These are phyloP conservation scores for Claviceps sp. DNA, from an alignment of 2,329 filamentous ascomycete species.

Conservation along the genomic window DNA sequence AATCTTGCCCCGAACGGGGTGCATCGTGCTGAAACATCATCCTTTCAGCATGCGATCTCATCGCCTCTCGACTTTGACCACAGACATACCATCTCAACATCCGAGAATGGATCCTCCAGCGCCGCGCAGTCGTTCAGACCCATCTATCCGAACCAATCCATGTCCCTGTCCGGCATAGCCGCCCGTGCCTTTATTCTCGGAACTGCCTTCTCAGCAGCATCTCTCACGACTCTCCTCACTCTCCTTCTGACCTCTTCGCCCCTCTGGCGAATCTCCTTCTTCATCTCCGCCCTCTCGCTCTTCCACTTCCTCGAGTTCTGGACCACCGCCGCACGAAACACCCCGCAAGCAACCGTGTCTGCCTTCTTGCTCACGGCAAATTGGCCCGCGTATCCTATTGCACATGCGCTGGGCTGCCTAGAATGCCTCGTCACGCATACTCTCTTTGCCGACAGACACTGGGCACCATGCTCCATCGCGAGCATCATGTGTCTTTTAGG, in stretches of 20 bases:
- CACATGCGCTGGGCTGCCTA: conserved; percentile 59
- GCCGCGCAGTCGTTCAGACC: neutral
- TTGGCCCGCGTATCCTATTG: conserved; percentile 70
- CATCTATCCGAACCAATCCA: conserved; percentile 32
- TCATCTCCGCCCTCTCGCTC: conserved; percentile 52
- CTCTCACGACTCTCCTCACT: conserved; percentile 18
- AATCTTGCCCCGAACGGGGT: neutral
- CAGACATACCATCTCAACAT: neutral
- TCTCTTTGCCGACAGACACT: conserved; percentile 38
- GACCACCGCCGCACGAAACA: conserved; percentile 77
- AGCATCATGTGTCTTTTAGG: conserved; percentile 32
- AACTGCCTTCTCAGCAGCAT: conserved; percentile 24
- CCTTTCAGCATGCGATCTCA: neutral
- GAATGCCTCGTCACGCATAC: conserved; percentile 55
- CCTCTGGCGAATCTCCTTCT: conserved; percentile 52
- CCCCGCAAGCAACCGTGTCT: conserved; percentile 52
- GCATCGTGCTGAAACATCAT: neutral
- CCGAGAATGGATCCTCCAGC: neutral
- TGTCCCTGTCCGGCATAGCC: conserved; percentile 47
- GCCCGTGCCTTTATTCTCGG: conserved; percentile 43
- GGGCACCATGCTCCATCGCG: conserved; percentile 29
- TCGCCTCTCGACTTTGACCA: conserved; percentile 1
- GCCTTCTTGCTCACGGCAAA: conserved; percentile 80
- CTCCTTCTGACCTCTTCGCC: conserved; percentile 28
- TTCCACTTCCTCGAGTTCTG: conserved; percentile 98